Conservation (phyloP, 306 rosid genomes). For the Morella rubra region DNA sequence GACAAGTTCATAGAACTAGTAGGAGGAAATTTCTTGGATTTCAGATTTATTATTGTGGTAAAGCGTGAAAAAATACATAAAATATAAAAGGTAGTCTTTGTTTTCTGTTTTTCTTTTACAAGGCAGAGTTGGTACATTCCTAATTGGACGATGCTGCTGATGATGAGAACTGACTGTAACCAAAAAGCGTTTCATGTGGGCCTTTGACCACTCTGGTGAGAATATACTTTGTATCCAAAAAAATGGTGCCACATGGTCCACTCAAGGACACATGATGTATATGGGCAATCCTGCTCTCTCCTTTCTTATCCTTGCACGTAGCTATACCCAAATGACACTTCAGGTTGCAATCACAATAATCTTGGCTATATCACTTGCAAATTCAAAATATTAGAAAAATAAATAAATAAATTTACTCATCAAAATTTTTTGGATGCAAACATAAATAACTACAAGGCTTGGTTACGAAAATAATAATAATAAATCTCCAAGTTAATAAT, state of each 20-base stretch:
- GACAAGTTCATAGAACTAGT: too few species aligned
- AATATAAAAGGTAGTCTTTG: too few species aligned
- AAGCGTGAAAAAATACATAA: too few species aligned
- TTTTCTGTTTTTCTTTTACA: too few species aligned
- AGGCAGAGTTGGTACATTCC: too few species aligned
- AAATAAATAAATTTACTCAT: too few species aligned
- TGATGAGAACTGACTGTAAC: constrained; percentile 10
- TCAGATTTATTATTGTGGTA: too few species aligned
- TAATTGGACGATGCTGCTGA: background rate
- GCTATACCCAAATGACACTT: background rate
- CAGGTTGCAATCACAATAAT: background rate
- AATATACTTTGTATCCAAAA: constrained; percentile 26
- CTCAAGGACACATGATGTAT: constrained; percentile 23
- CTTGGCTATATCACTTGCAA: background rate
- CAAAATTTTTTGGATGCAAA: background rate
- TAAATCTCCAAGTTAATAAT: too few species aligned
- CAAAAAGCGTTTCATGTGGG: constrained; percentile 15
- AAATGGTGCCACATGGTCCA: constrained; percentile 38
- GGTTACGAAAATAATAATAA: too few species aligned
- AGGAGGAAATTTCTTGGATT: too few species aligned
- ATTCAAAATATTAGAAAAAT: too few species aligned
- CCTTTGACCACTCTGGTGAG: constrained; percentile 5
- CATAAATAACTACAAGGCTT: too few species aligned
- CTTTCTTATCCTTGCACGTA: constrained; percentile 32
- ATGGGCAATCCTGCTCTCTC: constrained; percentile 20